Conservation (phyloP, 768 basidiomycete species). For the Epithele typhae region DNA sequence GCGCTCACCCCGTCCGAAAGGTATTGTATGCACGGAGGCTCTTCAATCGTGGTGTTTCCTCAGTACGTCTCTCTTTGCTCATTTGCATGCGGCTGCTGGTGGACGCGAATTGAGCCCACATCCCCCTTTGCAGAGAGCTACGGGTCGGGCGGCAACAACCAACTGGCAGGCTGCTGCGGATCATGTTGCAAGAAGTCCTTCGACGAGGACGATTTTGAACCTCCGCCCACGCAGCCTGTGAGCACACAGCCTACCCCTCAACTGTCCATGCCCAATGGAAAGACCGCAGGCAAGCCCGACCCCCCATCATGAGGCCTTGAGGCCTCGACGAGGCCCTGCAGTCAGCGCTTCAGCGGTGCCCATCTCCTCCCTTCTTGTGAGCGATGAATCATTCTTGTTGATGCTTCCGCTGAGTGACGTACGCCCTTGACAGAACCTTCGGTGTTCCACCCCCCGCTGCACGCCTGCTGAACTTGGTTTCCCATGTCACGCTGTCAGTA, state of each 20-base stretch:
- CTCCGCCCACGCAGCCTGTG: neutral
- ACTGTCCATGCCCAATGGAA: conserved; percentile 2
- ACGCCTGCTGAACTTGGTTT: too few relatives aligned
- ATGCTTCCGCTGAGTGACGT: too few relatives aligned
- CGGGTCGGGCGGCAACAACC: neutral
- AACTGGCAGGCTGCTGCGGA: conserved; percentile 10
- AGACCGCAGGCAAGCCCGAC: too few relatives aligned
- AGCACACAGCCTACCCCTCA: conserved; percentile 4
- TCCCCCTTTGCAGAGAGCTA: neutral
- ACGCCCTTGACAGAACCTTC: too few relatives aligned
- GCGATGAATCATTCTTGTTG: too few relatives aligned
- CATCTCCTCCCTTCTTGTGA: too few relatives aligned
- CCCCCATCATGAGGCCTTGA: too few relatives aligned
- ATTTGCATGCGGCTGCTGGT: neutral
- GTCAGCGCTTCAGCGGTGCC: too few relatives aligned
- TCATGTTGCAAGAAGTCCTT: conserved; percentile 7
- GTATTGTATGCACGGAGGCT: conserved; percentile 1
- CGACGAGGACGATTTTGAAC: conserved; percentile 10
- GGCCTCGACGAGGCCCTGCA: too few relatives aligned
- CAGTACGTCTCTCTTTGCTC: neutral
- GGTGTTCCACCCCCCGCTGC: too few relatives aligned
- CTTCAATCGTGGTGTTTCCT: conserved; percentile 2
- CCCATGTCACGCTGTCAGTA: too few relatives aligned
- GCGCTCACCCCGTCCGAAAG: neutral
- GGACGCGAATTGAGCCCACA: too few relatives aligned